Conservation (phyloP, 129 eudicot genomes). For the Pittosporum tobira region DNA sequence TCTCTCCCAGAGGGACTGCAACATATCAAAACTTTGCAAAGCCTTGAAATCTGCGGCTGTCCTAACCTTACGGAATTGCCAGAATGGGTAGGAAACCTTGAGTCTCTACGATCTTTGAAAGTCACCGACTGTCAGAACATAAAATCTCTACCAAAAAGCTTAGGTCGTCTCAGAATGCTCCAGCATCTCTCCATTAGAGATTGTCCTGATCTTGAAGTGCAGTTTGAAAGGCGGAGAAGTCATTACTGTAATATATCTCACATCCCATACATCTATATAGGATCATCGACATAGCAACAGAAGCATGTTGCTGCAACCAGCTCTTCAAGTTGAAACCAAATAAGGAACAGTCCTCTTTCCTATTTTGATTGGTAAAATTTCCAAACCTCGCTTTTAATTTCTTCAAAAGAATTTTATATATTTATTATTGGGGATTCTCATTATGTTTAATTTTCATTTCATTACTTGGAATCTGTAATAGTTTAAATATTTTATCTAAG, state of each 20-base stretch:
- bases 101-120: conserved; percentile 12
- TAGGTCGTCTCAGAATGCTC: conserved; percentile 2
- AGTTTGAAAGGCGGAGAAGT: conserved; percentile 4
- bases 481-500: too few species aligned
- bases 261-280: conserved; percentile 9
- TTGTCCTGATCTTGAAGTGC: conserved; percentile 15
- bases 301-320: neutral
- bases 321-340: neutral
- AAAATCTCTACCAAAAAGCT: conserved; percentile 8
- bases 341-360: neutral
- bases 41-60: conserved; percentile 16
- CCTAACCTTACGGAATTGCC: conserved; percentile 14
- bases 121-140: conserved; percentile 7
- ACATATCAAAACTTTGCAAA: conserved; percentile 15
- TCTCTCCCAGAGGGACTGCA: conserved; percentile 12
- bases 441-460: too few species aligned
- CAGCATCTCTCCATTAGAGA: conserved; percentile 15
- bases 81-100: conserved; percentile 12
- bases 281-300: conserved; percentile 4
- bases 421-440: too few species aligned
- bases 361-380: neutral
- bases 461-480: too few species aligned
- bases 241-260: conserved; percentile 14
- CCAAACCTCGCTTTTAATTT: too few species aligned
- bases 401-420: too few species aligned